These are phyloP conservation scores for Neurospora sp. DNA, from an alignment of 495 filamentous ascomycete genomes.

Conservation along the genomic window DNA sequence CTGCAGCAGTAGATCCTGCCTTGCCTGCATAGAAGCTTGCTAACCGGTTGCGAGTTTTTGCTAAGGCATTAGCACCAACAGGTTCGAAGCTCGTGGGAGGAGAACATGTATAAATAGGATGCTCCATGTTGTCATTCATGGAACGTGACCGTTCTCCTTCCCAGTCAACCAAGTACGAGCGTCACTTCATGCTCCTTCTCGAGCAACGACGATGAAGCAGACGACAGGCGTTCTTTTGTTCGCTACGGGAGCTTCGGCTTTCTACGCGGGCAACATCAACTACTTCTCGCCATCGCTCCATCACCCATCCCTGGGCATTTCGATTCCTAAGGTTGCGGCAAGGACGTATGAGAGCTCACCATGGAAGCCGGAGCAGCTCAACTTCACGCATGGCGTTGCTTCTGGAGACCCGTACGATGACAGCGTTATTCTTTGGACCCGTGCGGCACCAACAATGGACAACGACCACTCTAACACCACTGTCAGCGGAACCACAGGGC, in stretches of 20 bases:
- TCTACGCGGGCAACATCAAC: constrained; percentile 43
- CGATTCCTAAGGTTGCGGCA: constrained; percentile 34
- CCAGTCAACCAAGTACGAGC: not conserved
- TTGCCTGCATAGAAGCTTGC: not conserved
- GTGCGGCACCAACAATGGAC: constrained; percentile 44
- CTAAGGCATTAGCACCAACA: not conserved
- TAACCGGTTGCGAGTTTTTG: not conserved
- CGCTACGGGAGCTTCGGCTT: constrained; percentile 10
- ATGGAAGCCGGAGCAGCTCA: constrained; percentile 33
- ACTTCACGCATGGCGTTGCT: constrained; percentile 62
- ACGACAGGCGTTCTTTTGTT: not conserved
- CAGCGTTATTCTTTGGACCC: constrained; percentile 59
- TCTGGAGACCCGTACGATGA: constrained; percentile 56
- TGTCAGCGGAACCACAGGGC: constrained; percentile 40
- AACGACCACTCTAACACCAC: constrained; percentile 48
- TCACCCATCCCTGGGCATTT: constrained; percentile 47
- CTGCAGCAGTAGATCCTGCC: not conserved
- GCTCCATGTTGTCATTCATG: not conserved
- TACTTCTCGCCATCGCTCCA: constrained; percentile 48
- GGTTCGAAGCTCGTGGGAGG: not conserved
- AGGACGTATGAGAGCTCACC: constrained; percentile 24
- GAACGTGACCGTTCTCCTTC: not conserved
- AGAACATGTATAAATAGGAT: not conserved
- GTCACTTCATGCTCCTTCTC: not conserved
- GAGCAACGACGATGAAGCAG: not conserved